Percentiles rank a stretch among this genome's conserved stretches.
phyloP scores from a whole-genome alignment of 2,329 filamentous ascomycete species.

The Exophiala sideris region DNA sequence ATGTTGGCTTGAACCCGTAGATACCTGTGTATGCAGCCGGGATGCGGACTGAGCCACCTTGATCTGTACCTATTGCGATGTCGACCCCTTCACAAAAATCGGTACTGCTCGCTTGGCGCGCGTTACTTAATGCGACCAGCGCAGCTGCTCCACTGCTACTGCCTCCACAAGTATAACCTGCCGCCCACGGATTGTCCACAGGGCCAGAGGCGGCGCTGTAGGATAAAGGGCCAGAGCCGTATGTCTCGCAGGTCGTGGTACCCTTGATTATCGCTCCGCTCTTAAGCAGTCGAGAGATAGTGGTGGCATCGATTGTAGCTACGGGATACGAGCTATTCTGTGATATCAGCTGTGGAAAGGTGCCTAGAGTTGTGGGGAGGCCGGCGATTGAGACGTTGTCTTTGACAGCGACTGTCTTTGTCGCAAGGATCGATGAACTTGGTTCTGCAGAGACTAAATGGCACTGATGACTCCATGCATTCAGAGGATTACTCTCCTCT shows the following conservation, averaged over 20 bases:
- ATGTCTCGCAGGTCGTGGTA: slow-evolving; percentile 49
- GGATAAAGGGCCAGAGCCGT: slow-evolving; percentile 43
- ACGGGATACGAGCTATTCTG: slow-evolving; percentile 38
- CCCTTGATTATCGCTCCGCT: slow-evolving; percentile 44
- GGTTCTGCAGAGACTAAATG: too few relatives aligned
- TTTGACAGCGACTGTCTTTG: slow-evolving; percentile 37
- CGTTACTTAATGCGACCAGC: slow-evolving; percentile 38
- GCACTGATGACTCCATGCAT: too few relatives aligned
- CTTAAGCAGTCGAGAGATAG: slow-evolving; percentile 43
- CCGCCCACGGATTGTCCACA: slow-evolving; percentile 47
- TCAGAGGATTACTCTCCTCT: too few relatives aligned
- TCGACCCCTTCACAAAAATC: slow-evolving; percentile 34
- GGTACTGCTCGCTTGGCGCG: slow-evolving; percentile 33
- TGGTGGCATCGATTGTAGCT: slow-evolving; percentile 44
- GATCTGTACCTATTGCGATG: neutral
- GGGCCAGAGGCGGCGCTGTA: slow-evolving; percentile 44
- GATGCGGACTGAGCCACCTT: slow-evolving; percentile 37
- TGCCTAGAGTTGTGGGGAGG: slow-evolving; percentile 44
- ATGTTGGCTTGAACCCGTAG: slow-evolving; percentile 50
- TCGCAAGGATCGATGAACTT: too few relatives aligned
- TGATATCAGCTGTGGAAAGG: too few relatives aligned
- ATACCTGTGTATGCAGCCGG: slow-evolving; percentile 48
- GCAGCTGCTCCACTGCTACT: slow-evolving; percentile 44
- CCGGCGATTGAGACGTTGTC: slow-evolving; percentile 49
- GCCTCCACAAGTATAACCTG: slow-evolving; percentile 42